A percentile compares a stretch with the other conserved stretches of the same genome.
phyloP scores from a whole-genome alignment of 805 yeast genomes.

The Lipomyces starkeyi region DNA sequence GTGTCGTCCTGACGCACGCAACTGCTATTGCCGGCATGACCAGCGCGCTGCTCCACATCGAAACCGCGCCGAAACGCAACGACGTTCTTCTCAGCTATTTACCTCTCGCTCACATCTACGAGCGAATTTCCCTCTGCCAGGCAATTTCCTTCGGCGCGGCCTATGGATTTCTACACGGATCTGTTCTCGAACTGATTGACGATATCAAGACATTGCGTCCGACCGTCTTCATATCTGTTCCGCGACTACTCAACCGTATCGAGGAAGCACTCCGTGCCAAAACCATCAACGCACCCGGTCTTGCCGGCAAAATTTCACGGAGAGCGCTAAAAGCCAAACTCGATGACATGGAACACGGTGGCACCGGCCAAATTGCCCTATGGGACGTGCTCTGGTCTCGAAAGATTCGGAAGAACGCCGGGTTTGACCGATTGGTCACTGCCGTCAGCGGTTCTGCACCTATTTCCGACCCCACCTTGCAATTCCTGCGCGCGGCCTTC shows the following conservation, averaged over 20 bases:
- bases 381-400: constrained; percentile 51
- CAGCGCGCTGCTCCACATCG: constrained; percentile 8
- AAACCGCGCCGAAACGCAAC: constrained; percentile 46
- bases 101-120: constrained; percentile 66
- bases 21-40: constrained; percentile 42
- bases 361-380: constrained; percentile 48
- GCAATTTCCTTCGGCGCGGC: constrained; percentile 56
- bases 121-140: constrained; percentile 54
- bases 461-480: constrained; percentile 62
- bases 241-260: constrained; percentile 65
- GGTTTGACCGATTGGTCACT: constrained; percentile 53
- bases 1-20: constrained; percentile 63
- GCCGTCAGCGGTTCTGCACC: constrained; percentile 72
- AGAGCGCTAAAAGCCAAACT: constrained; percentile 53
- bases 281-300: constrained; percentile 53
- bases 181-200: constrained; percentile 60
- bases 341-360: constrained; percentile 47
- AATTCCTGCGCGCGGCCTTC: constrained; percentile 66
- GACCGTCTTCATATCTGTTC: constrained; percentile 60
- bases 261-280: constrained; percentile 65
- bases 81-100: constrained; percentile 50
- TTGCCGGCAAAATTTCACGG: constrained; percentile 52
- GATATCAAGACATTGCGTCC: constrained; percentile 65
- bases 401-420: constrained; percentile 55
- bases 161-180: constrained; percentile 62